phyloP scores from a whole-genome alignment of 176 grass and related monocot species.

The Bothriochloa decipiens region DNA sequence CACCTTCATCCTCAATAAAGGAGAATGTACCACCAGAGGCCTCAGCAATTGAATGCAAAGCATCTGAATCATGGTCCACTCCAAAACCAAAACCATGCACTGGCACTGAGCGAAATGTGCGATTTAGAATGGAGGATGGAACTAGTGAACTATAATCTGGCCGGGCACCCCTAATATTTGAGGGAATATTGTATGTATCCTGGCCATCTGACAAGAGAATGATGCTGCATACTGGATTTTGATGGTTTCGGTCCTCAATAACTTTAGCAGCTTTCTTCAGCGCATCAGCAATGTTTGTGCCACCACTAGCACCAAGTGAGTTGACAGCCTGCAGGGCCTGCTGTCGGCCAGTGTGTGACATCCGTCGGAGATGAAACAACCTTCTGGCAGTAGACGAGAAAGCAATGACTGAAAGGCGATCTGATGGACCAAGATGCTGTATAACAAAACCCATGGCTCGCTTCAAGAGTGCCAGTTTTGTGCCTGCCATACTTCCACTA shows the following conservation, averaged over 20 bases:
- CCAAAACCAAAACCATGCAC: constrained; percentile 95
- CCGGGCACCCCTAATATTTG: constrained; percentile 55
- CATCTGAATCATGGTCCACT: constrained; percentile 78
- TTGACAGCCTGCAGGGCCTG: constrained; percentile 86
- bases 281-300: constrained; percentile 94
- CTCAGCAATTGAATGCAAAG: constrained; percentile 86
- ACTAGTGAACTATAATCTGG: constrained; percentile 73
- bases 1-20: constrained; percentile 88
- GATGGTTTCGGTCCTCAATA: constrained; percentile 74
- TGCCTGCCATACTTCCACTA: constrained; percentile 97
- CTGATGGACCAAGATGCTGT: constrained; percentile 82
- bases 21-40: constrained; percentile 93
- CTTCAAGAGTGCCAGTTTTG: constrained; percentile 89
- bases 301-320: constrained; percentile 75
- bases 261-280: constrained; percentile 84
- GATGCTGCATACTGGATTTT: constrained; percentile 91
- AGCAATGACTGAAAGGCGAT: constrained; percentile 89
- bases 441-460: constrained; percentile 98
- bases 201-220: constrained; percentile 97
- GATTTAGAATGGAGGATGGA: constrained; percentile 64
- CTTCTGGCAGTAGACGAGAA: constrained; percentile 87
- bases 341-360: constrained; percentile 83
- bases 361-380: constrained; percentile 72
- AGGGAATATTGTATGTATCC: constrained; percentile 87
- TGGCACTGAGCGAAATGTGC: constrained; percentile 47